phyloP scores from a whole-genome alignment of 1,139 yeast species.

The Taphrina pruni region DNA sequence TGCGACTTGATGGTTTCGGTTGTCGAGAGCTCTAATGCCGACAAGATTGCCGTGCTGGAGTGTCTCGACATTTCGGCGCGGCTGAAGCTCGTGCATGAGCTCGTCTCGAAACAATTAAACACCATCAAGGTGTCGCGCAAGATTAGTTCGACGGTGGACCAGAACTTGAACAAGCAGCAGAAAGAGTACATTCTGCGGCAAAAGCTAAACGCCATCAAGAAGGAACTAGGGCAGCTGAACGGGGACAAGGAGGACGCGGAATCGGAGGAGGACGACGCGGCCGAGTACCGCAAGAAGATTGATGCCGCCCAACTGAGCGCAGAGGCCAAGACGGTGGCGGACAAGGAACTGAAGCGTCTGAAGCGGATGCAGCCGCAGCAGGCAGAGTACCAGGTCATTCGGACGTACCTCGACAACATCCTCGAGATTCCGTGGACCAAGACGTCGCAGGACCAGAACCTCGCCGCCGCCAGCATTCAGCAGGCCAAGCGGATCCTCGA shows the following conservation, averaged over 20 bases:
- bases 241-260: slow-evolving; percentile 48
- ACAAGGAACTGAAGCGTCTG: slow-evolving; percentile 69
- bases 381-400: slow-evolving; percentile 74
- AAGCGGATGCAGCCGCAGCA: slow-evolving; percentile 68
- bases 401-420: slow-evolving; percentile 73
- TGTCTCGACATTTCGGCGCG: slow-evolving; percentile 49
- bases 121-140: slow-evolving; percentile 48
- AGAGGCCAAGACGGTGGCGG: slow-evolving; percentile 56
- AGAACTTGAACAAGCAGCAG: slow-evolving; percentile 47
- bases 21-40: slow-evolving; percentile 51
- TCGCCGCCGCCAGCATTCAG: slow-evolving; percentile 57
- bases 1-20: slow-evolving; percentile 53
- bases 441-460: slow-evolving; percentile 48
- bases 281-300: slow-evolving; percentile 50
- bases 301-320: slow-evolving; percentile 49
- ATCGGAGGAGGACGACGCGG: slow-evolving; percentile 51
- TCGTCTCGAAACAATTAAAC: slow-evolving; percentile 46
- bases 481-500: slow-evolving; percentile 68
- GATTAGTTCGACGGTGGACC: slow-evolving; percentile 47
- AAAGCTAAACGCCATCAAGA: slow-evolving; percentile 47
- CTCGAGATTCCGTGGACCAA: slow-evolving; percentile 63
- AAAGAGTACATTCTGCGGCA: slow-evolving; percentile 49
- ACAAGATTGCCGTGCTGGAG: slow-evolving; percentile 50
- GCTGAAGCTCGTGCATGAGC: slow-evolving; percentile 48
- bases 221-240: slow-evolving; percentile 49